Evolutionary conservation across 2,329 filamentous ascomycete genomes (phyloP), one percentile per base, ranked within the genome.

Genomic region (Trichoderma atroviride): DNA sequence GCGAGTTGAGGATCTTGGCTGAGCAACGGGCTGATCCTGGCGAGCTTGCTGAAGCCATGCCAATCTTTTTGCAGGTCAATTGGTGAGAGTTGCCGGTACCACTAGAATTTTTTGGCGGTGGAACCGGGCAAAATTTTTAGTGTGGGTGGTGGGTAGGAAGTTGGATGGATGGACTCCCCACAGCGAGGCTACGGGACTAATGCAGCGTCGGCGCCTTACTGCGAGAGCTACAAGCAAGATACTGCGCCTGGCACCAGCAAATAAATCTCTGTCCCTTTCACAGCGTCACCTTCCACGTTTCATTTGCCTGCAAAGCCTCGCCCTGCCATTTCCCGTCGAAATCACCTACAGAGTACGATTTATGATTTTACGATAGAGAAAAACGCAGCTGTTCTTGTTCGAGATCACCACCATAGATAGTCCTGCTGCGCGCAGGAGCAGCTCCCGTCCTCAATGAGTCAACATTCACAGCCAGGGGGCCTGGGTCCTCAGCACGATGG

Each of bases 401-500:
- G 24, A 37, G 31, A 29, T n/a, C 40, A 43, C 19, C 19, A 1
- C 24, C 22, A 14, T 52, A 24, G 9, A 43, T 1, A 24, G 37
- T 47, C 22, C 53, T 57, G 37, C 27, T 24, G 55, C 63, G 53
- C 53, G 13, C 29, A 52, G 40, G 72, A 43, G 52, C 43, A 58
- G 50, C 10, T 57, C 22, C 24, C 35, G 35, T 47, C 2, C 56
- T 65, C 47, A 74, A 86, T 89, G 87, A 86, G 89, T 72, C 82
- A 85, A 65, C 82, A 82, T 67, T 82, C 83, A 71, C 81, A 83
- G 69, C 81, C 82, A 16, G 81, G 83, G 19, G 83, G 86, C 68
- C 81, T 89, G n/a, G 85, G 83, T 33, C 86, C 87, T 69, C 85
- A 85, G 58, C 85, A 85, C 74, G 87, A 89, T 79, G 76, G 80